Base-by-base conservation (phyloP, 2,329 filamentous ascomycete genomes). In the Pyrenochaeta sp. region DNA sequence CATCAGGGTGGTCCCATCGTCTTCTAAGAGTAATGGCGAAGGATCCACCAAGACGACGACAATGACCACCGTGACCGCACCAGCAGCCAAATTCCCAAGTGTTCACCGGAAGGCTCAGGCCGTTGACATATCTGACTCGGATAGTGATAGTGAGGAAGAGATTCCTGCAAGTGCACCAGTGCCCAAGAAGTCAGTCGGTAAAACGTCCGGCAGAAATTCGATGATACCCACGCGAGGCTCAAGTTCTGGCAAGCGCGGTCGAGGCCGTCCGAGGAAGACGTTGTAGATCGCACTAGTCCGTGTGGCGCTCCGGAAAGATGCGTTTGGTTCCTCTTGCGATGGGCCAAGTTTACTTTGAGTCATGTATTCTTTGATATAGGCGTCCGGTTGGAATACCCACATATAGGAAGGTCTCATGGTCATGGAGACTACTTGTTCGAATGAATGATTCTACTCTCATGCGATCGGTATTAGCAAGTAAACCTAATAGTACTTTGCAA, bases 141-240 rank as follows among this genome's bases (percentile, higher is more conserved):
- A 74, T 45, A 69, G 67, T 30, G 72, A 74, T 45, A 69, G 67
- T 30, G 74, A 76, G 36, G 74, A 73, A 24, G 72, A 72, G 12
- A 68, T 78, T 34, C 73, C 73, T 5, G 75, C 73, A 0, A 73
- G 53, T 37, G 65, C 71, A 13, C 69, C 71, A 5, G 40, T 45
- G 7, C 48, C 56, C 2, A 74, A 69, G 58, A 66, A 42, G 27
- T 44, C 61, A 13, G 44, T 69, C 8, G 67, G 69, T 9, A 56
- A 65, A 53, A 63, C 65, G 0, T 58, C 49, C 25, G 65, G 69
- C 25, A 45, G 67, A 7, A 55, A 66, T 45, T 59, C 64, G 2
- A 65, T 75, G 54, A 55, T 65, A 4, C 67, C 68, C 0, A 69
- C 65, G 2, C 60, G 73, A 37, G 72, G 71, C 5, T 52, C 52